Percentiles rank a stretch among this genome's conserved stretches.
These are phyloP conservation scores for Ogataea kodamae DNA, from an alignment of 805 yeast genomes.

Conservation along the genomic window DNA sequence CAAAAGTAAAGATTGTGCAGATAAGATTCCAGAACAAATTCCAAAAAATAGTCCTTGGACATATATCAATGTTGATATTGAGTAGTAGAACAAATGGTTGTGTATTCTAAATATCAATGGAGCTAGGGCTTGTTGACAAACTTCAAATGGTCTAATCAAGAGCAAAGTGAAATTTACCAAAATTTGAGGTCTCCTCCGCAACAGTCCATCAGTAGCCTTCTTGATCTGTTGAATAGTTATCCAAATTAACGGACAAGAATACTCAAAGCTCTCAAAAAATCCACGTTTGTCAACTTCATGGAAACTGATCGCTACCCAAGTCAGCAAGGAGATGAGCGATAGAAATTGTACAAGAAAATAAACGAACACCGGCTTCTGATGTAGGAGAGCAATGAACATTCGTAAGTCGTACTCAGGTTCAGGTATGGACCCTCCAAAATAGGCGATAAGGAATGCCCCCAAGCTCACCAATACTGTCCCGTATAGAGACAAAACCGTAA, in stretches of 20 bases:
- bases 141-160: no score
- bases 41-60: slow-evolving; percentile 65
- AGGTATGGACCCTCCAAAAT: slow-evolving; percentile 64
- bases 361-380: slow-evolving; percentile 47
- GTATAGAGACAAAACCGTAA: slow-evolving; percentile 49
- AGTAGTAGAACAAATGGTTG: no score
- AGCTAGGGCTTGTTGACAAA: no score
- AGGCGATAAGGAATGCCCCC: slow-evolving; percentile 79
- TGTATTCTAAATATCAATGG: no score
- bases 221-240: no score
- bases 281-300: no score
- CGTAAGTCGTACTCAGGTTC: slow-evolving; percentile 51
- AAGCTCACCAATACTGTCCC: slow-evolving; percentile 68
- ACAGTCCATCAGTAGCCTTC: no score
- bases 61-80: no score
- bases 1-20: slow-evolving; percentile 80
- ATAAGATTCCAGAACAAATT: slow-evolving; percentile 65
- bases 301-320: slow-evolving; percentile 27
- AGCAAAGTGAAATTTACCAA: no score
- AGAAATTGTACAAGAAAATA: slow-evolving; percentile 50
- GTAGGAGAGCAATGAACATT: slow-evolving; percentile 43
- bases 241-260: no score
- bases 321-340: slow-evolving; percentile 28
- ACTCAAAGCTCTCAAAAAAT: no score
- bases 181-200: no score